Conservation (phyloP, 805 yeast species). For the Teunomyces barrocoloradensis region DNA sequence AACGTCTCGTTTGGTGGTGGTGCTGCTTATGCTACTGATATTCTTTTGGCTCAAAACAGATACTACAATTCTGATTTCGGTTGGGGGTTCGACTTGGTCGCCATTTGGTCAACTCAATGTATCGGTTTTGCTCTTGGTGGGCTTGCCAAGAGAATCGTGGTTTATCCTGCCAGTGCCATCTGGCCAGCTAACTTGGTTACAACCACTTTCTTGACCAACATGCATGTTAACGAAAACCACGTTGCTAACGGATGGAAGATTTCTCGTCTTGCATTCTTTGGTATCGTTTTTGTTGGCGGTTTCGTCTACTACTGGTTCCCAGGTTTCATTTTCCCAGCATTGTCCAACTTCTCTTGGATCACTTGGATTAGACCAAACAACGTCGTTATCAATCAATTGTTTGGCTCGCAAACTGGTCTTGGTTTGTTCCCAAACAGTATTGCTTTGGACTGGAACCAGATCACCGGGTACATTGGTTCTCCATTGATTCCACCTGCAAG, state of each 20-base stretch:
- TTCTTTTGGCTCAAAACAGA: conserved; percentile 49
- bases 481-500: conserved; percentile 65
- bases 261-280: conserved; percentile 27
- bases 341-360: conserved; percentile 61
- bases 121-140: conserved; percentile 72
- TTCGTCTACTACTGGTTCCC: conserved; percentile 47
- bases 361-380: conserved; percentile 66
- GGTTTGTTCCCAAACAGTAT: conserved; percentile 55
- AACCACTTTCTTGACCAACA: conserved; percentile 52
- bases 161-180: conserved; percentile 61
- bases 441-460: conserved; percentile 68
- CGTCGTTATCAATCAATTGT: conserved; percentile 59
- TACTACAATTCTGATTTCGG: conserved; percentile 47
- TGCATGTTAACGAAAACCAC: conserved; percentile 50
- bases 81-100: conserved; percentile 54
- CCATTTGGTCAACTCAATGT: conserved; percentile 55
- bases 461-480: conserved; percentile 54
- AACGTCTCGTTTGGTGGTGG: conserved; percentile 39
- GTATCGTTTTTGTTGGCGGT: conserved; percentile 11
- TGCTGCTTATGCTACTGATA: conserved; percentile 58
- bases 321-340: conserved; percentile 54
- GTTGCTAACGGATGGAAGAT: conserved; percentile 61
- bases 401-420: conserved; percentile 59
- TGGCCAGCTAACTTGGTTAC: conserved; percentile 72
- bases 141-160: conserved; percentile 53